Evolutionary conservation across 768 basidiomycete species (phyloP), one percentile per base, ranked within the genome.

Genomic region (Trametes coccinea): DNA sequence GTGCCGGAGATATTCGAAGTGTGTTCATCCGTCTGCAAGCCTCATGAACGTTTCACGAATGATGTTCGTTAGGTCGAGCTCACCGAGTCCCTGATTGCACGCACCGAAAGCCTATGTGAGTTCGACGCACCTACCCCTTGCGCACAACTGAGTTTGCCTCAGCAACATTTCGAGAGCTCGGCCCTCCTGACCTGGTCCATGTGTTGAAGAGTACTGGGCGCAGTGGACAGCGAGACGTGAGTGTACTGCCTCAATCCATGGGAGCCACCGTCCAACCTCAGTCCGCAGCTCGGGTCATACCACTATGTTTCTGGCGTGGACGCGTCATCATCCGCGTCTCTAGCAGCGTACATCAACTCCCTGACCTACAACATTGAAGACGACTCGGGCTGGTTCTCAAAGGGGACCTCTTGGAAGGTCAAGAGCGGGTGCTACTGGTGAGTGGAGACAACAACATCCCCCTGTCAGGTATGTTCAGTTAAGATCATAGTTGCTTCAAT

Each of bases 251-350:
- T 43, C 29, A 50, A 30, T 62, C 50, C 54, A 33, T 47, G 34
- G 57, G 44, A 37, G 57, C 46, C 53, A 45, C 51, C 33, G 62
- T 58, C 16, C 43, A 43, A 31, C 39, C n/a, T 41, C 33, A 43
- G 48, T 51, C 29, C 46, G 22, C 68, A 97, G 95, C 80, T 93
- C 60, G 93, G 94, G 41, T 98, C 96, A 39, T 98, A 98, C 73
- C 97, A 99, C 76, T 98, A 93, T 68, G 85, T 97, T 60, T 99
- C 97, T 0, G 96, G 97, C n/a, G 93, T 99, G 54, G 97, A 99
- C 74, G 94, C 96, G 1, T 98, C 95, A 16, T 97, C 96, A 5
- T 98, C 95, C 17, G 97, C 97, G 3, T 96, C 95, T 0, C 82
- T 99, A 31, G 97, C 97, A 4, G 96, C 97, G 10, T 99, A 99